Conservation (phyloP, 163 green algal genomes). For the Scenedesmus sp. region DNA sequence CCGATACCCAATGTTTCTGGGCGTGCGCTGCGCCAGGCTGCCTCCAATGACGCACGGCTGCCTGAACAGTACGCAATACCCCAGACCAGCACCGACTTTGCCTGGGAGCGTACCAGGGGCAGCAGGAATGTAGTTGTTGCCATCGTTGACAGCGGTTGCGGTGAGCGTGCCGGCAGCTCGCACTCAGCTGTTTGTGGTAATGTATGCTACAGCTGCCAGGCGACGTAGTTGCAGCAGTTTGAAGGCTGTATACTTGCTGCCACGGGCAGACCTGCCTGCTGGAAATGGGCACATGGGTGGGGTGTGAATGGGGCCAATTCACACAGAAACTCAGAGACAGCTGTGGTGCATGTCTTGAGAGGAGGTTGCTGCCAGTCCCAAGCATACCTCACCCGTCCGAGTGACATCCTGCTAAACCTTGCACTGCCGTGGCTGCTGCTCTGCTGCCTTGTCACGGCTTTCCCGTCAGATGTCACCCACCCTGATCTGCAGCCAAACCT, state of each 20-base stretch:
- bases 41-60: neutral
- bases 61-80: neutral
- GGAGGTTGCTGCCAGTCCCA: too few species aligned
- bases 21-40: neutral
- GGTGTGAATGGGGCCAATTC: too few species aligned
- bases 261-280: too few species aligned
- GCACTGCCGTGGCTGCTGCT: neutral
- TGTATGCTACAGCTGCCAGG: too few species aligned
- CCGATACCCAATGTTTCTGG: neutral
- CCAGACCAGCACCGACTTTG: neutral
- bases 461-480: slow-evolving; percentile 50
- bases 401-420: too few species aligned
- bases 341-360: too few species aligned
- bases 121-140: neutral
- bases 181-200: neutral
- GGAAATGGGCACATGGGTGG: too few species aligned
- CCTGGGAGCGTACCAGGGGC: neutral
- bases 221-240: neutral
- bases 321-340: too few species aligned
- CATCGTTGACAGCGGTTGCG: neutral
- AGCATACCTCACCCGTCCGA: too few species aligned
- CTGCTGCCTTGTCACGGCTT: neutral
- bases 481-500: slow-evolving; percentile 65
- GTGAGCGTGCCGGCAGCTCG: neutral
- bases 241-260: too few species aligned